Evolutionary conservation across 768 basidiomycete genomes (phyloP), one percentile per base, ranked within the genome.

Genomic region (Scleroderma citrinum): DNA sequence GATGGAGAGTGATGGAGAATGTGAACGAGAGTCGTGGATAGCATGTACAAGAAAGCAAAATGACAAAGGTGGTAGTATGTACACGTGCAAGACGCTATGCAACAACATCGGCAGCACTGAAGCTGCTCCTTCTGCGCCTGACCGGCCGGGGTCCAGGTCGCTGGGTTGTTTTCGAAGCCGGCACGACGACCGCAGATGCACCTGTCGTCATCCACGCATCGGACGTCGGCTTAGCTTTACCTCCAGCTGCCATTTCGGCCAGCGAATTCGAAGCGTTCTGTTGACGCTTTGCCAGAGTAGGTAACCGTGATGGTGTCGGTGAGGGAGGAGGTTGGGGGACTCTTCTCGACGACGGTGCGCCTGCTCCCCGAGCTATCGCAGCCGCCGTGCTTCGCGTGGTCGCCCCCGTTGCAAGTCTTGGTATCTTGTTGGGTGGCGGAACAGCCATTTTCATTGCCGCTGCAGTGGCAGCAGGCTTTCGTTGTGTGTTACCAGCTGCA

Each of bases 91-190:
- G 44, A 34, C 39, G 42, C 69, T 71, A 92, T 59, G 86, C 88
- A 52, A 91, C 80, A 19, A 92, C 83, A 63, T 92, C 90, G 3
- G 86, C 89, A 48, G 83, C 75, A 62, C 91, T 92, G 66, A 92
- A 92, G 59, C 91, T 92, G 61, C 90, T 92, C 51, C 90, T 74
- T 60, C 90, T 72, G 53, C 87, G 77, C 55, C 88, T 76, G 44
- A 89, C 78, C 37, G 73, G 84, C 46, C 90, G 76, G 52, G 90
- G 69, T 2, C 83, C 81, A 7, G 90, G 90, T 34, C 88, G 80
- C 54, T 79, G 83, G 1, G 81, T 63, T 6, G 59, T 75, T 64
- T 87, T 91, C 34, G 81, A 78, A 14, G 77, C 79, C 17, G 86
- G 82, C 13, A 82, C 79, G 35, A 92, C 84, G 31, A 90, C 81